Base-by-base conservation (phyloP, 2,329 filamentous ascomycete species). In the Rachicladosporium sp. region DNA sequence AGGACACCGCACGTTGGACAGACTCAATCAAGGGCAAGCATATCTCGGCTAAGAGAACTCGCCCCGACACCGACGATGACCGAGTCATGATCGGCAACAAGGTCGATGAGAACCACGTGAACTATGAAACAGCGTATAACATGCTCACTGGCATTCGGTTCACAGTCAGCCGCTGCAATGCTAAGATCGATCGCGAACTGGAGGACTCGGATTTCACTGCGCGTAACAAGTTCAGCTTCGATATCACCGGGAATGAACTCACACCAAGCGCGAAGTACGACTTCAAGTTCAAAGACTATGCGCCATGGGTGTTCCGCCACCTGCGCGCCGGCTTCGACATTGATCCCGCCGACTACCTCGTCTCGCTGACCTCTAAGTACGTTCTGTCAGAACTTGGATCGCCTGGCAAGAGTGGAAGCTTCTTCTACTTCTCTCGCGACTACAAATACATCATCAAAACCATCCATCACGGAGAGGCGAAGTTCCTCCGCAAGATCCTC, bases 391-490 rank as follows among this genome's bases (percentile, higher is more conserved):
- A 98, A 62, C 74, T 98, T 43, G 91, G 91, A 29, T 96, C 91
- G 4, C 91, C 91, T 1, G 91, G 91, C 44, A 98, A 98, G 69
- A 95, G 88, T 61, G 91, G 91, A 49, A 96, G 88, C 62, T 98
- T 98, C 68, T 98, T 98, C 67, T 98, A 98, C 70, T 98, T 96
- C 66, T 96, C 91, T 36, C 76, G 91, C 54, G 91, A 98, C 65
- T 98, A 98, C 73, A 96, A 95, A 65, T 98, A 98, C 66, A 98
- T 98, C 65, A 98, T 98, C 74, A 98, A 98, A 66, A 98, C 91
- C 13, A 96, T 98, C 50, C 91, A 98, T 59, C 91, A 96, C 54
- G 78, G 78, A 51, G 91, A 98, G 62, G 84, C 89, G 68, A 88
- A 88, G 55, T 88, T 89, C 48, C 70, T 93, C 36, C 73, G 84